A percentile compares a stretch with the other conserved stretches of the same genome.
Evolutionary conservation across 2,329 filamentous ascomycete species (phyloP).

Genomic region (Talaromyces piceae): DNA sequence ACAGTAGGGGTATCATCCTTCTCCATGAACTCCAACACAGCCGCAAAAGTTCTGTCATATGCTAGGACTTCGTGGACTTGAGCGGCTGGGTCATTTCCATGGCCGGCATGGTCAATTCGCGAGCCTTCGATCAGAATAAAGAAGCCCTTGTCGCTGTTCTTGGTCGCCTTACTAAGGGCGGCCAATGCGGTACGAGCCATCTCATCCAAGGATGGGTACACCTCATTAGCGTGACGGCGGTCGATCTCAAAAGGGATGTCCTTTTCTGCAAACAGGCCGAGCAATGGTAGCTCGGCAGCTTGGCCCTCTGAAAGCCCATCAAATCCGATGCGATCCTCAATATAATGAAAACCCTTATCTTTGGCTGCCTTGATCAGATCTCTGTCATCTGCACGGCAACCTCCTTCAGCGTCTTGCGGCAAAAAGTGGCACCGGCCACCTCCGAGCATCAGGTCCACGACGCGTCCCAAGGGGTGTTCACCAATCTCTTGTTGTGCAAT

Average conservation of each 20-base stretch:
- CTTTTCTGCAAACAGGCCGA: conserved; percentile 73
- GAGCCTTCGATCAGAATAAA: conserved; percentile 98
- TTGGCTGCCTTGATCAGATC: conserved; percentile 68
- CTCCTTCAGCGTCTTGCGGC: conserved; percentile 69
- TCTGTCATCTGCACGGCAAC: conserved; percentile 72
- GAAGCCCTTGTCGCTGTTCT: conserved; percentile 81
- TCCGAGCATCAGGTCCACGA: conserved; percentile 87
- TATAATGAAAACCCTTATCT: conserved; percentile 73
- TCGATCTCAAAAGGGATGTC: conserved; percentile 95
- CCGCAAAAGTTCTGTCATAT: conserved; percentile 79
- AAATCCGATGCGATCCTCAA: conserved; percentile 65
- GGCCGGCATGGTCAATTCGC: conserved; percentile 90
- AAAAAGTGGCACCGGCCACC: conserved; percentile 92
- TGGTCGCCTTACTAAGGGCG: conserved; percentile 72
- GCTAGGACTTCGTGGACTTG: conserved; percentile 91
- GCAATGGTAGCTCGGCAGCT: conserved; percentile 64
- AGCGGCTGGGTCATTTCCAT: conserved; percentile 73
- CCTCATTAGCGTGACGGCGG: conserved; percentile 65
- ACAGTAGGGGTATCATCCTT: conserved; percentile 64
- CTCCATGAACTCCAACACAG: conserved; percentile 77
- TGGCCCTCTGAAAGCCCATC: conserved; percentile 63
- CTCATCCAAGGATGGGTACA: conserved; percentile 83
- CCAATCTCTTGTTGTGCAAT: conserved; percentile 92
- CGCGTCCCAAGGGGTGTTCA: conserved; percentile 73
- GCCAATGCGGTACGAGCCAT: conserved; percentile 80